Evolutionary conservation across 129 eudicot genomes (phyloP), one percentile per base, ranked within the genome.

Genomic region (Centella asiatica): DNA sequence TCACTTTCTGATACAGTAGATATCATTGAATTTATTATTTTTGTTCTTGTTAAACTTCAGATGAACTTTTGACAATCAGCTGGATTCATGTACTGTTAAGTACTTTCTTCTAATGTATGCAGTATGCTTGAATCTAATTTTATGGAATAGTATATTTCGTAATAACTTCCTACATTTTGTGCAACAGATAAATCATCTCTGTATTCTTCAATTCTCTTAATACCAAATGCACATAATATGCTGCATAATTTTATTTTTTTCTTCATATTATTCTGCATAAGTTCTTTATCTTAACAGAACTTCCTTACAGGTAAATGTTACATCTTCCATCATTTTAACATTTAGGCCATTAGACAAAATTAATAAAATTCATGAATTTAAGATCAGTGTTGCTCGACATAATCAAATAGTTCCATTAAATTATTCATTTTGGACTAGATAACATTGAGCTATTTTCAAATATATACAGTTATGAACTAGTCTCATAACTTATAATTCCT

Each of bases 401-500:
- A 32, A 50, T 58, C 28, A 55, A 63, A 74, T 15, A 31, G 36
- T 40, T 34, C 62, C 6, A 34, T 59, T 31, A 20, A 23, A 10
- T 42, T 62, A 64, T 48, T 29, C n/a, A 19, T 13, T 47, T 0
- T 15, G 26, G 26, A 19, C 20, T 47, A 29, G 45, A 26, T 19
- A 29, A 57, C 2, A 20, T 46, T 34, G 24, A 40, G 47, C 24
- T 23, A 37, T 32, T 25, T 73, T 55, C 25, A n/a, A n/a, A n/a
- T 20, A 36, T 55, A 19, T 60, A 46, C n/a, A n/a, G n/a, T n/a
- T 22, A n/a, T 50, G 58, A 33, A 42, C 5, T 60, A 31, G 61
- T 72, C 72, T 84, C 67, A 71, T 37, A 40, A 64, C 32, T 39
- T 2, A 54, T 18, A 20, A 33, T 66, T 53, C n/a, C 64, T 46